phyloP scores from a whole-genome alignment of 768 basidiomycete species.

The Solioccasus polychromus region DNA sequence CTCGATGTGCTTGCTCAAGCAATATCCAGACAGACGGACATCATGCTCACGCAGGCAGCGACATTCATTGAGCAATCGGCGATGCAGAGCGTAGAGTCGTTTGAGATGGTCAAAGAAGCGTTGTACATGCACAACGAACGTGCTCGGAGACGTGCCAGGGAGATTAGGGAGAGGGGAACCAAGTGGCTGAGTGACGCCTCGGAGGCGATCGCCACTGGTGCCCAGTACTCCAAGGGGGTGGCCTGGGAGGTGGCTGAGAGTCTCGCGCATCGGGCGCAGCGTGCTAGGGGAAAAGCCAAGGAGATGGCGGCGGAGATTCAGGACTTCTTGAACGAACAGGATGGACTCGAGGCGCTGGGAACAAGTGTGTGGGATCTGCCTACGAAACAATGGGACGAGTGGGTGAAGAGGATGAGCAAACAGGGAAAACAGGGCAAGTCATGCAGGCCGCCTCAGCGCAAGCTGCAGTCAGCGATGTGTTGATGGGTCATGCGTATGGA shows the following conservation, averaged over 20 bases:
- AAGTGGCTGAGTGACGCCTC: constrained; percentile 44
- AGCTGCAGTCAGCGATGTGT: constrained; percentile 7
- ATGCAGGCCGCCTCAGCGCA: constrained; percentile 15
- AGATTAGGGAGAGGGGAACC: constrained; percentile 48
- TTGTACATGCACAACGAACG: constrained; percentile 48
- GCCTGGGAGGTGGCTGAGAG: constrained; percentile 41
- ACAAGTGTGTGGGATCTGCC: constrained; percentile 17
- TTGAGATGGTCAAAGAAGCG: constrained; percentile 37
- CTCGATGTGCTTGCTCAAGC: constrained; percentile 55
- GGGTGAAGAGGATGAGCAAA: constrained; percentile 5
- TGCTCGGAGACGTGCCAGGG: constrained; percentile 52
- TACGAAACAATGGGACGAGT: constrained; percentile 20
- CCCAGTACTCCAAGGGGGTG: constrained; percentile 40
- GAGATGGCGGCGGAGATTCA: constrained; percentile 38
- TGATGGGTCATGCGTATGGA: background rate
- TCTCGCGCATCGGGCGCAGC: constrained; percentile 35
- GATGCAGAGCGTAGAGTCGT: constrained; percentile 31
- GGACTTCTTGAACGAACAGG: constrained; percentile 20
- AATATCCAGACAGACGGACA: constrained; percentile 44
- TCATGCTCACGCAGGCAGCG: constrained; percentile 32
- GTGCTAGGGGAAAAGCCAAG: constrained; percentile 46
- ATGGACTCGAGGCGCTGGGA: constrained; percentile 16
- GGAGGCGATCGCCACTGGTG: constrained; percentile 40
- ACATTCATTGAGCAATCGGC: constrained; percentile 45
- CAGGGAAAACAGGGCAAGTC: constrained; percentile 6